phyloP scores from a whole-genome alignment of 176 grass and related monocot genomes.

The Bromus sterilis region DNA sequence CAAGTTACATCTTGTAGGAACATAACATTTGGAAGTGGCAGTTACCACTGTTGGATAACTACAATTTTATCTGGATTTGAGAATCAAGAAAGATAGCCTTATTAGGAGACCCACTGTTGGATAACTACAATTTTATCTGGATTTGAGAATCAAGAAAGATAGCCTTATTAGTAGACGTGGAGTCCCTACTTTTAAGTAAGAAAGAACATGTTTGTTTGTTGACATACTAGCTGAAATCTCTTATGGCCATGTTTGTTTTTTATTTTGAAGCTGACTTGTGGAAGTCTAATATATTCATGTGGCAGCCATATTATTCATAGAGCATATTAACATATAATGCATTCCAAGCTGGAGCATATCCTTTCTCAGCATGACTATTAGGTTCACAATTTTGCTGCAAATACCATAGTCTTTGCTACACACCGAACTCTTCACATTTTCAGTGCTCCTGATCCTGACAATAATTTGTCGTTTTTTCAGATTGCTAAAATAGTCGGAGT shows the following conservation, averaged over 20 bases:
- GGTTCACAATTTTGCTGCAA: neutral
- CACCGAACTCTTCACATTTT: neutral
- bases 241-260: neutral
- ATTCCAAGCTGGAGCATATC: neutral
- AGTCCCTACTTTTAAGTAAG: neutral
- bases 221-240: neutral
- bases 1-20: neutral
- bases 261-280: neutral
- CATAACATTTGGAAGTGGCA: neutral
- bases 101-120: neutral
- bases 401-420: neutral
- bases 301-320: neutral
- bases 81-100: neutral
- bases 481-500: conserved; percentile 85
- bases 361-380: neutral
- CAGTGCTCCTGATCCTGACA: neutral
- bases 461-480: conserved; percentile 34
- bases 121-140: neutral
- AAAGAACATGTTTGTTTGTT: neutral
- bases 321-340: neutral
- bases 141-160: neutral
- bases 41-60: neutral
- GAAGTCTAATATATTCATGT: neutral
- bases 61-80: neutral
- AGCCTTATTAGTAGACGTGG: neutral